Base-by-base conservation (phyloP, 345 rosid genomes). In the Eucalyptus erythrocorys region DNA sequence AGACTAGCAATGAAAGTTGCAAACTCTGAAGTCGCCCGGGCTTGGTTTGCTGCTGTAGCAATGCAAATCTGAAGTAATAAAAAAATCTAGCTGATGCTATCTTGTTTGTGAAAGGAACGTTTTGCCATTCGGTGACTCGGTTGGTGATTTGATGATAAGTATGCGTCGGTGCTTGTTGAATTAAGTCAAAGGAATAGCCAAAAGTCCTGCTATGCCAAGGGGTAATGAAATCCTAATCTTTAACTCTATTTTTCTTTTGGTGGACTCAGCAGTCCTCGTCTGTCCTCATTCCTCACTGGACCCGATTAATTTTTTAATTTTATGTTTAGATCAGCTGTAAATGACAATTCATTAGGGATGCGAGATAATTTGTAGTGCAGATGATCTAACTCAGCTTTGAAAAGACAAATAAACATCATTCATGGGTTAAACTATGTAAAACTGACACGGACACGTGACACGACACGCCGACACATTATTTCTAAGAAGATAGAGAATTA, bases 371-470 rank as follows among this genome's bases (percentile, higher is more conserved):
- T 27, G 17, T 13, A 1, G 68, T 27, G 68, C 17, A 27, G 15
- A 30, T 2, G 37, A 64, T n/a, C 10, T 64, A 10, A 64, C 76
- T 13, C 76, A n/a, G 3, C 76, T 64, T 64, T 30, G 76, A 64
- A n/a, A 64, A 64, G 37, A 64, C 10, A 64, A n/a, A 14, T n/a
- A 6, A 64, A n/a, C 5, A 64, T 6, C 37, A 30, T 59, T 27
- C 32, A 22, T 4, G 13, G 13, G 5, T 51, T 51, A 51, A 51
- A 51, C 2, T 51, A 19, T 3, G 57, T 51, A 51, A 2, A 1
- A 51, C 1, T 51, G 0, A 51, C 0, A 51, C 1, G 2, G 2
- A 51, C 4, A 51, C 9, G 0, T 1, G 10, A 19, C 4, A 19
- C 24, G 0, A 51, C 2, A 51, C 10, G 10, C 0, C 0, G 0